Evolutionary conservation across 805 yeast species (phyloP), one percentile per base, ranked within the genome.

Genomic region (Saccharomycopsis fibuligera): DNA sequence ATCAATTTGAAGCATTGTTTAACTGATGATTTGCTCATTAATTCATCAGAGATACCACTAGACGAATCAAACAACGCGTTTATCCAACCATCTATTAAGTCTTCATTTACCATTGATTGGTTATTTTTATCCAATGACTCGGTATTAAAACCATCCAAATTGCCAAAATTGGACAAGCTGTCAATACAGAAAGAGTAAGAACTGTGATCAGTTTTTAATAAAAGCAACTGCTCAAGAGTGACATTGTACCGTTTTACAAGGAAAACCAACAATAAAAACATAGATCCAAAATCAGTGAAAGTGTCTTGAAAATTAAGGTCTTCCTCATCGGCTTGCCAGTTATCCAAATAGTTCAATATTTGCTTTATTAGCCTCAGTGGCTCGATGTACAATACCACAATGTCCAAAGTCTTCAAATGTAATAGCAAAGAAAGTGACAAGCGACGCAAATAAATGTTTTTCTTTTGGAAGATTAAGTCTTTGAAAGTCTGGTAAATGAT

Each of bases 41-140:
- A 65, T 39, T 85, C 90, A 63, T 91, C 97, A 0, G 95, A 82
- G 33, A 90, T 78, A 2, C 96, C 96, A 35, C 82, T 83, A 29
- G 86, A 75, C 3, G 54, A 80, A 53, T 87, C 90, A 64, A 86
- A 89, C 36, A 91, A 63, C 1, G 93, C 90, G 24, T 75, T 67
- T 41, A 85, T 75, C 98, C 98, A 91, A 22, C 78, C 83, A 39
- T 78, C 76, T 16, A 82, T 64, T 8, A 67, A 55, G 37, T 64
- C 64, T 19, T 35, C 23, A 23, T 42, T 47, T 8, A 41, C 25
- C 10, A 29, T 36, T 14, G 25, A 14, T 16, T 48, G 35, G 16
- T 44, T 45, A 17, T 23, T 17, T 4, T 19, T 14, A 24, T 9
- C 9, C 12, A 4, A 9, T 5, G 3, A 12, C 6, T 41, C 19